phyloP scores from a whole-genome alignment of 768 basidiomycete species.

The Tricholoma matsutake region DNA sequence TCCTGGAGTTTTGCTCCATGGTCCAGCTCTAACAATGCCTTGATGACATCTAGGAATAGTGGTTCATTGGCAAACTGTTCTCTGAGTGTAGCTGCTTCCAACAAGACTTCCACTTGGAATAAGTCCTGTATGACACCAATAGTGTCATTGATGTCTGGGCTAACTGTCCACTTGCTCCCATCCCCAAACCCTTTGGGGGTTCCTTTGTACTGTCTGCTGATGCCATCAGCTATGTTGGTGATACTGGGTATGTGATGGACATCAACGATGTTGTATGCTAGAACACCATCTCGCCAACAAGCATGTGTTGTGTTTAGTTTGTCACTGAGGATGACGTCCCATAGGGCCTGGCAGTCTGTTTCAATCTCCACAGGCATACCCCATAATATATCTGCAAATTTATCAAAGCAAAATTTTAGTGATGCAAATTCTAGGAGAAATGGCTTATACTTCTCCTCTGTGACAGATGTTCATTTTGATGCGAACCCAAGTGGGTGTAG shows the following conservation, averaged over 20 bases:
- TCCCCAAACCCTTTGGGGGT: constrained; percentile 12
- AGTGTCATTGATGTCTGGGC: constrained; percentile 21
- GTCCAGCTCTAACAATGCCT: constrained; percentile 5
- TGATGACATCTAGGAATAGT: constrained; percentile 21
- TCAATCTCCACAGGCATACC: constrained; percentile 28
- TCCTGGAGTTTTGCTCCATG: not conserved
- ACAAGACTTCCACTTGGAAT: not conserved
- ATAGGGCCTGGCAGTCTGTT: constrained; percentile 31
- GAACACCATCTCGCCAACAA: constrained; percentile 25
- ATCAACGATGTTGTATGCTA: constrained; percentile 22
- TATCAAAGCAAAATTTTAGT: constrained; percentile 28
- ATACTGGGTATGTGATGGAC: constrained; percentile 19
- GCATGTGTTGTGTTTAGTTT: constrained; percentile 21
- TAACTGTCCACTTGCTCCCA: no score
- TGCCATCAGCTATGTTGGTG: constrained; percentile 25
- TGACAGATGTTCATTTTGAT: constrained; percentile 26
- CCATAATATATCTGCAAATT: constrained; percentile 24
- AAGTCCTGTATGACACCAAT: constrained; percentile 16
- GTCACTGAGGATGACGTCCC: constrained; percentile 24
- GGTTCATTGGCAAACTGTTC: constrained; percentile 19
- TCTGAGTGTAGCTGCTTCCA: constrained; percentile 2
- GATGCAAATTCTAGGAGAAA: constrained; percentile 33
- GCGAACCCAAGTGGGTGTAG: constrained; percentile 27
- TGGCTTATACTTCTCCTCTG: constrained; percentile 27
- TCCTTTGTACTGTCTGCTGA: constrained; percentile 25